A percentile compares a stretch with the other conserved stretches of the same genome.
These are phyloP conservation scores for Corymbia citriodora DNA, from an alignment of 441 rosid genomes.

Conservation along the genomic window DNA sequence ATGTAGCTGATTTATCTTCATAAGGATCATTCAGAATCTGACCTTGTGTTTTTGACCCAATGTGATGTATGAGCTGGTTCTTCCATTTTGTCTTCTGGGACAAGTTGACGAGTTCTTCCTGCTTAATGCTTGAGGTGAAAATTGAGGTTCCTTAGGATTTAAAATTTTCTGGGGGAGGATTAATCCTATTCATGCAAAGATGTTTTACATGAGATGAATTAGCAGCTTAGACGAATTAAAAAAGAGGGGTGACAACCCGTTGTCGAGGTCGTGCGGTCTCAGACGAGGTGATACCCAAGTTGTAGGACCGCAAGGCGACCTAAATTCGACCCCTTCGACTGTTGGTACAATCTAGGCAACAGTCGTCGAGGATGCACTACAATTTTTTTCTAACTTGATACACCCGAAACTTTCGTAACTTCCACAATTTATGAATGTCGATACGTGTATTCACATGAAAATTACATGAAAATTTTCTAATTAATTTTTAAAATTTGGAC, in stretches of 20 bases:
- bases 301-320: background rate
- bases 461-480: background rate
- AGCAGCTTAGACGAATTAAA: background rate
- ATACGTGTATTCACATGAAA: background rate
- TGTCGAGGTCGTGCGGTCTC: background rate
- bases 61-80: background rate
- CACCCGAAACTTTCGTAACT: background rate
- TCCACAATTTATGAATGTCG: background rate
- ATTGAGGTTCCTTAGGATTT: background rate
- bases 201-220: background rate
- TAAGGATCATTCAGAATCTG: background rate
- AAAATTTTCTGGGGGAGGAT: background rate
- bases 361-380: background rate
- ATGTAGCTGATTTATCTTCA: background rate
- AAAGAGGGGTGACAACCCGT: background rate
- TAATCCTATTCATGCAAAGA: background rate
- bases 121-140: background rate
- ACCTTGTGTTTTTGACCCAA: background rate
- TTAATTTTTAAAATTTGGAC: background rate
- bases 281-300: background rate
- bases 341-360: background rate
- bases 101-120: background rate
- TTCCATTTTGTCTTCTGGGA: background rate
- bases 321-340: background rate
- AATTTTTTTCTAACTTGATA: background rate